Conservation (phyloP, 2,329 filamentous ascomycete genomes). For the Aspergillus fischeri region DNA sequence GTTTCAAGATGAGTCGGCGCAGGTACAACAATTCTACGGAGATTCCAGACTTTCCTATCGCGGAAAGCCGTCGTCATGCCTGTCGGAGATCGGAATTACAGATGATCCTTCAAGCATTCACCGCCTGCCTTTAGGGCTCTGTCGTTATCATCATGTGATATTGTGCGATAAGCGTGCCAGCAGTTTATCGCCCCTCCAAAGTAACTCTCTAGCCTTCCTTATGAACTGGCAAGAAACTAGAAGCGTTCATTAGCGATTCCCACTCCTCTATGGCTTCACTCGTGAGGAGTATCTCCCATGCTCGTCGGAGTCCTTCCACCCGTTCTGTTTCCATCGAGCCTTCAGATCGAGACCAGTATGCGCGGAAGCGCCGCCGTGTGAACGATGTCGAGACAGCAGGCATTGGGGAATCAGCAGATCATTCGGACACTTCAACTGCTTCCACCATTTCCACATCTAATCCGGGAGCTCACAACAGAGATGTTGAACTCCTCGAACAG, state of each 20-base stretch:
- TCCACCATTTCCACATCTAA: background rate
- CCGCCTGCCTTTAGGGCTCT: conserved; percentile 8
- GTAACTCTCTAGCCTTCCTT: background rate
- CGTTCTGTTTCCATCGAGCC: background rate
- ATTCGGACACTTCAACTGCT: background rate
- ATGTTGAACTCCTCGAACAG: conserved; percentile 38
- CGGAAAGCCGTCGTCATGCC: conserved; percentile 12
- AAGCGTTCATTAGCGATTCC: background rate
- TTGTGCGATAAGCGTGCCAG: background rate
- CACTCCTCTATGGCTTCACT: background rate
- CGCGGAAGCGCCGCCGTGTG: conserved; percentile 14
- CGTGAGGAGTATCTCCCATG: background rate
- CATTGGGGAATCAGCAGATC: background rate
- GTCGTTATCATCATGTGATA: conserved; percentile 5
- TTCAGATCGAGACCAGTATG: conserved; percentile 2
- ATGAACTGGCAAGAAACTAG: background rate
- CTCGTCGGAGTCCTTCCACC: background rate
- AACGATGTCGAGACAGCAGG: conserved; percentile 1
- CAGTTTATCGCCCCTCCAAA: background rate
- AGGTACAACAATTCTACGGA: background rate
- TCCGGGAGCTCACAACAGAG: background rate
- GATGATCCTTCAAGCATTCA: conserved; percentile 5
- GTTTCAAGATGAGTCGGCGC: background rate
- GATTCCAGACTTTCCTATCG: conserved; percentile 16
- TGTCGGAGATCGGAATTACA: conserved; percentile 7